Evolutionary conservation across 164 flowering plant species (phyloP).

Genomic region (Buxus sempervirens): DNA sequence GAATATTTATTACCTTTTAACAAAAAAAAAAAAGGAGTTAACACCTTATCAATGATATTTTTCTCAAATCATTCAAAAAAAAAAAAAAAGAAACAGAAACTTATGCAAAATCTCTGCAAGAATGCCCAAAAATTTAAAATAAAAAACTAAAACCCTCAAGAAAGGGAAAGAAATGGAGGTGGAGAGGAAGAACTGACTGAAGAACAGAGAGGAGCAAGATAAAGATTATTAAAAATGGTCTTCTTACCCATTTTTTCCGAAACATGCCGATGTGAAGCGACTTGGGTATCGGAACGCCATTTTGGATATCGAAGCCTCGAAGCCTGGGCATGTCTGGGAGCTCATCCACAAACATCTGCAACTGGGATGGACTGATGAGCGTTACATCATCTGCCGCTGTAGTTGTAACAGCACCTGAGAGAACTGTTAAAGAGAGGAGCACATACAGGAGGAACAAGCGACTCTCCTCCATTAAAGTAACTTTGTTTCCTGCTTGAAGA

Average conservation of each 20-base stretch:
- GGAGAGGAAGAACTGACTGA: background rate
- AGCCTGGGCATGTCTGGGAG: conserved; percentile 72
- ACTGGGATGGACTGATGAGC: conserved; percentile 31
- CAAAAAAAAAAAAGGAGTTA: no score
- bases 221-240: background rate
- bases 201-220: background rate
- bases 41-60: no score
- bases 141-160: no score
- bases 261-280: conserved; percentile 73
- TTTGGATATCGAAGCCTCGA: conserved; percentile 29
- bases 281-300: conserved; percentile 46
- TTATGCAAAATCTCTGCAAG: no score
- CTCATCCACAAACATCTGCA: conserved; percentile 79
- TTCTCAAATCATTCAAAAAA: no score
- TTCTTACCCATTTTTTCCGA: conserved; percentile 60
- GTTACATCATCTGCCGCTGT: conserved; percentile 10
- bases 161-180: background rate
- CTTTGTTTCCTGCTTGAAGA: background rate
- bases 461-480: background rate
- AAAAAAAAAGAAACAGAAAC: no score
- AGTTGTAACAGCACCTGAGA: background rate
- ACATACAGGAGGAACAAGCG: conserved; percentile 3
- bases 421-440: background rate
- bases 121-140: no score
- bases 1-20: no score